Percentiles rank a stretch among this genome's conserved stretches.
phyloP scores from a whole-genome alignment of 169 alveolate genomes.

The Plasmodium coatneyi region DNA sequence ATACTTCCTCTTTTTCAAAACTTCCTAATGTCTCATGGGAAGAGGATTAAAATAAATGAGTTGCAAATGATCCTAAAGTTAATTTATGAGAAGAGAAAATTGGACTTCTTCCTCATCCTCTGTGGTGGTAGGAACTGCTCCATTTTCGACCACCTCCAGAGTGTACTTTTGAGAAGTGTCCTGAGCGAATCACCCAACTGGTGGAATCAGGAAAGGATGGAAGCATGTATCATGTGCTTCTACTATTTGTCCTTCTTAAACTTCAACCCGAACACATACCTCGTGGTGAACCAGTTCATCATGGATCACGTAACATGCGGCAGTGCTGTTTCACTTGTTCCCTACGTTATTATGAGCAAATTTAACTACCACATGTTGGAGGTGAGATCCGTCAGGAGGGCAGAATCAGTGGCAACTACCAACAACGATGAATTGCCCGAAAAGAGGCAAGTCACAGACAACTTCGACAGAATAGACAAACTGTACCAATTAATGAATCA shows the following conservation, averaged over 20 bases:
- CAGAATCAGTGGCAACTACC: background rate
- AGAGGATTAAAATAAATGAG: slow-evolving; percentile 24
- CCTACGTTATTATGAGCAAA: slow-evolving; percentile 51
- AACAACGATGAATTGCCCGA: background rate
- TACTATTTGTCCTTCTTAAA: slow-evolving; percentile 45
- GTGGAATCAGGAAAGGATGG: background rate
- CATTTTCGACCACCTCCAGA: slow-evolving; percentile 7
- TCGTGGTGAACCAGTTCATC: background rate
- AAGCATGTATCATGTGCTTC: slow-evolving; percentile 31
- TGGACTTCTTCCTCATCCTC: background rate
- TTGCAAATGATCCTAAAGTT: slow-evolving; percentile 13
- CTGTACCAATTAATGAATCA: slow-evolving; percentile 7
- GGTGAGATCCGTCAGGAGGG: background rate
- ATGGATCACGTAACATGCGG: background rate
- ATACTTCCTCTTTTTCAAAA: slow-evolving; percentile 14
- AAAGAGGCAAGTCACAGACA: background rate
- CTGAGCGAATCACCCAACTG: background rate
- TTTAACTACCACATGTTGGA: slow-evolving; percentile 39
- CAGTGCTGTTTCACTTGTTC: background rate
- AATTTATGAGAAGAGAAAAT: slow-evolving; percentile 14
- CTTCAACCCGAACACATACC: slow-evolving; percentile 1
- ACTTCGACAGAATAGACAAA: slow-evolving; percentile 4
- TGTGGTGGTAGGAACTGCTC: background rate
- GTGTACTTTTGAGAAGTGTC: slow-evolving; percentile 13
- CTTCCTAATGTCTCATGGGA: slow-evolving; percentile 6